Evolutionary conservation across 2,329 filamentous ascomycete genomes (phyloP).

Genomic region (Cyphellophora europaea): DNA sequence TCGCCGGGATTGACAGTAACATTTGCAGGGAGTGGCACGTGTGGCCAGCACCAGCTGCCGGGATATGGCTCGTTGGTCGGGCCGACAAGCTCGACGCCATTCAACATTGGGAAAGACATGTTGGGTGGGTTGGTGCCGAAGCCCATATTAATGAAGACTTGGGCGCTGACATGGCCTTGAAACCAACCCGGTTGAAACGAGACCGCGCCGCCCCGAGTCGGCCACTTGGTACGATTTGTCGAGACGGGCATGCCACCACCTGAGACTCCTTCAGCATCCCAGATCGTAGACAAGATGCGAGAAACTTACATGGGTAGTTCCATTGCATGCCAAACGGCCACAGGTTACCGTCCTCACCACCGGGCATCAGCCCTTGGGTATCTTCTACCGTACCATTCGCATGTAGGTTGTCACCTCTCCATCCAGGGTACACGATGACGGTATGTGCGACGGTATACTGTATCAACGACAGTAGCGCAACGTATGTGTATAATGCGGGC

Average conservation of each 20-base stretch:
- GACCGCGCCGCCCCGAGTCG: slow-evolving; percentile 74
- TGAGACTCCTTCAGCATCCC: too few species aligned
- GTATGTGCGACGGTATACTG: slow-evolving; percentile 46
- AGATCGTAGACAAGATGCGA: slow-evolving; percentile 5
- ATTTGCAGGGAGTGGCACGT: slow-evolving; percentile 72
- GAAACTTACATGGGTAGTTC: slow-evolving; percentile 74
- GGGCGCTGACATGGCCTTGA: slow-evolving; percentile 70
- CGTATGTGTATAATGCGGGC: not conserved
- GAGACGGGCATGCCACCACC: slow-evolving; percentile 75
- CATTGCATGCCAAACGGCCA: slow-evolving; percentile 91
- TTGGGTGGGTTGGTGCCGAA: slow-evolving; percentile 72
- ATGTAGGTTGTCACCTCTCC: slow-evolving; percentile 76
- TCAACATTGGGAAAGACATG: slow-evolving; percentile 76
- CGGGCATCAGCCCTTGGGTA: slow-evolving; percentile 33
- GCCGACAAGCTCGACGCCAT: slow-evolving; percentile 72
- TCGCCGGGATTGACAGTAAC: slow-evolving; percentile 68
- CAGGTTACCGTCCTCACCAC: slow-evolving; percentile 33
- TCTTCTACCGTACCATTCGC: slow-evolving; percentile 55
- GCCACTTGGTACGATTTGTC: slow-evolving; percentile 85
- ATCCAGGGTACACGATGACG: slow-evolving; percentile 79
- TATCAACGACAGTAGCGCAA: not conserved
- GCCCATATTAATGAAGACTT: slow-evolving; percentile 87
- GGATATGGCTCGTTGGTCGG: slow-evolving; percentile 77
- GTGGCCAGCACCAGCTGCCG: slow-evolving; percentile 79
- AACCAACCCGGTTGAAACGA: slow-evolving; percentile 95